Evolutionary conservation across 2,329 filamentous ascomycete genomes (phyloP).

Genomic region (Calonectria leucothoes): DNA sequence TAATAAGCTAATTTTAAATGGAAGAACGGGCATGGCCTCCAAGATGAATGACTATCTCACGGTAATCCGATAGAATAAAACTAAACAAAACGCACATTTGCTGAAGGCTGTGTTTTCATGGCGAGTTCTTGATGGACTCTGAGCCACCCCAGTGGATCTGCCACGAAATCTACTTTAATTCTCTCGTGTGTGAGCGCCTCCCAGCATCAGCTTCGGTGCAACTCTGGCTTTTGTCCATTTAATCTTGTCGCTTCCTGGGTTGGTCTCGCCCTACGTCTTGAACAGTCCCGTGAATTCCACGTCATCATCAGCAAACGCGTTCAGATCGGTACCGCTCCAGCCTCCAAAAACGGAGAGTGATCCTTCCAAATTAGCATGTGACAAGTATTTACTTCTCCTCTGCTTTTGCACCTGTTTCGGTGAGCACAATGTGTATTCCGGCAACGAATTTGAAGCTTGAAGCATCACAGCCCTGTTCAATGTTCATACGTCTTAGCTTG

Average conservation of each 20-base stretch:
- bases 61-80: no score
- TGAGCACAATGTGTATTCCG: slow-evolving; percentile 56
- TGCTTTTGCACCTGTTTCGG: slow-evolving; percentile 56
- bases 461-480: slow-evolving; percentile 51
- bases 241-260: slow-evolving; percentile 23
- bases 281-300: slow-evolving; percentile 52
- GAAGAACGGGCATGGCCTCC: no score
- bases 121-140: no score
- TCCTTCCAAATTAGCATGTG: slow-evolving; percentile 57
- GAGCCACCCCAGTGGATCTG: no score
- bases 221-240: slow-evolving; percentile 68
- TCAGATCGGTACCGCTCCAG: slow-evolving; percentile 58
- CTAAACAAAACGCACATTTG: no score
- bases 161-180: no score
- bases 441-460: slow-evolving; percentile 55
- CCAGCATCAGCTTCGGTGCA: slow-evolving; percentile 65
- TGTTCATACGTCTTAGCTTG: slow-evolving; percentile 52
- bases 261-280: slow-evolving; percentile 20
- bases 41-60: no score
- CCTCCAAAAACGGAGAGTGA: slow-evolving; percentile 58
- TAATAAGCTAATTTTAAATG: no score
- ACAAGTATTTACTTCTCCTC: slow-evolving; percentile 54
- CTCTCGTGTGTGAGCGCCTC: slow-evolving; percentile 46
- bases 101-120: no score
- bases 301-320: slow-evolving; percentile 54